Evolutionary conservation across 2,329 filamentous ascomycete species (phyloP).

Genomic region (Emergomyces orientalis): DNA sequence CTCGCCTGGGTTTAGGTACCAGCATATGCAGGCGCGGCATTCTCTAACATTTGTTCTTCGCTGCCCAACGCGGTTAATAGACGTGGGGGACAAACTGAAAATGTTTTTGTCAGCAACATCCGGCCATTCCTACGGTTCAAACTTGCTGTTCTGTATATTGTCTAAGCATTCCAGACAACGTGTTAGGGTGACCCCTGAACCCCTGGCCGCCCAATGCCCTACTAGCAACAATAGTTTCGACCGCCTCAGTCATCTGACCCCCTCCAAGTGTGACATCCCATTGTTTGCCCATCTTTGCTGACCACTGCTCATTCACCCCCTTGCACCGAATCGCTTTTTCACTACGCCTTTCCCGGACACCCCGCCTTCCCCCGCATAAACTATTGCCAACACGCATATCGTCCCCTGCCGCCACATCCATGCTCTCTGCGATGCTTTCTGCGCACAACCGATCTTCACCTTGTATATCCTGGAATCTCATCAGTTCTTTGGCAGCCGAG

Average conservation of each 20-base stretch:
- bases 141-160: background rate
- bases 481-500: background rate
- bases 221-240: background rate
- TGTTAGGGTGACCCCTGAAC: conserved; percentile 2
- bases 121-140: background rate
- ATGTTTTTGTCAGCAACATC: background rate
- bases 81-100: background rate
- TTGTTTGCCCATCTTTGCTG: background rate
- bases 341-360: background rate
- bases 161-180: background rate
- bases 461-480: background rate
- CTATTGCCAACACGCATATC: background rate
- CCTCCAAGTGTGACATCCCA: background rate
- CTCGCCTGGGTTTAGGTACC: too few relatives aligned
- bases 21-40: too few relatives aligned
- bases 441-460: conserved; percentile 1
- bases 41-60: background rate
- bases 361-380: background rate
- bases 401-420: background rate
- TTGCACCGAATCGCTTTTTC: background rate
- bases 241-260: background rate
- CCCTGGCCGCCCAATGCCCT: background rate
- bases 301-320: background rate
- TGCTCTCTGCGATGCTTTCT: background rate
- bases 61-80: background rate